phyloP scores from a whole-genome alignment of 768 basidiomycete genomes.

The Ramaria sp. region DNA sequence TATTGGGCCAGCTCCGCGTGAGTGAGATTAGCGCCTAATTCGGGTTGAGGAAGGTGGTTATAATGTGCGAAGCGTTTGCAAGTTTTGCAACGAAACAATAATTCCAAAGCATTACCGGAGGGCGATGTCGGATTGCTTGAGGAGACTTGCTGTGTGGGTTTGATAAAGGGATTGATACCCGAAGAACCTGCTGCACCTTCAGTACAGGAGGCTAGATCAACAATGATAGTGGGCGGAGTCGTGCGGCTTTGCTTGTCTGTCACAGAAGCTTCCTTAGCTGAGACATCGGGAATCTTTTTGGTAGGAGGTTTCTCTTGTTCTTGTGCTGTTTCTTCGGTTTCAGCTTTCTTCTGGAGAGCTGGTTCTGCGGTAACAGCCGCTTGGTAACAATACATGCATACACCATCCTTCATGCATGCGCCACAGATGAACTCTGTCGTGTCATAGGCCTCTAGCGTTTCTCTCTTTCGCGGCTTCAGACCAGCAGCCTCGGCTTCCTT shows the following conservation, averaged over 20 bases:
- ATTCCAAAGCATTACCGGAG: constrained; percentile 5
- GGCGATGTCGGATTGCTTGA: not conserved
- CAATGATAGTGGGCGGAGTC: not conserved
- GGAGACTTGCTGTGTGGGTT: not conserved
- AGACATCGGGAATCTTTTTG: not conserved
- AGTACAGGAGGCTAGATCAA: not conserved
- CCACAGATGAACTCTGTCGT: constrained; percentile 76
- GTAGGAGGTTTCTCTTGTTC: not conserved
- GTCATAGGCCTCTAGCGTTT: constrained; percentile 37
- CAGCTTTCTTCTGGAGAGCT: constrained; percentile 16
- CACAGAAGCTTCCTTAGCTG: not conserved
- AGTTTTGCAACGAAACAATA: constrained; percentile 72
- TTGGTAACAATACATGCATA: constrained; percentile 69
- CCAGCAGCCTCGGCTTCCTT: constrained; percentile 9
- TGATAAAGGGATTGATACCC: not conserved
- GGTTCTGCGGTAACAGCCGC: constrained; percentile 40
- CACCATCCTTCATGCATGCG: constrained; percentile 62
- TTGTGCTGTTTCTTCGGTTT: constrained; percentile 9
- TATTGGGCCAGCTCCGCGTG: constrained; percentile 41
- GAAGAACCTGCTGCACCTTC: not conserved
- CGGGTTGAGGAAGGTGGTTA: constrained; percentile 48
- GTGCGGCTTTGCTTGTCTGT: not conserved
- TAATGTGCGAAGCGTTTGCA: constrained; percentile 85
- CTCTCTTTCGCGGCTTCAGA: constrained; percentile 32
- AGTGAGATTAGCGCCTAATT: constrained; percentile 22